phyloP scores from a whole-genome alignment of 2,329 filamentous ascomycete genomes.

The Penicillium verrucosum region DNA sequence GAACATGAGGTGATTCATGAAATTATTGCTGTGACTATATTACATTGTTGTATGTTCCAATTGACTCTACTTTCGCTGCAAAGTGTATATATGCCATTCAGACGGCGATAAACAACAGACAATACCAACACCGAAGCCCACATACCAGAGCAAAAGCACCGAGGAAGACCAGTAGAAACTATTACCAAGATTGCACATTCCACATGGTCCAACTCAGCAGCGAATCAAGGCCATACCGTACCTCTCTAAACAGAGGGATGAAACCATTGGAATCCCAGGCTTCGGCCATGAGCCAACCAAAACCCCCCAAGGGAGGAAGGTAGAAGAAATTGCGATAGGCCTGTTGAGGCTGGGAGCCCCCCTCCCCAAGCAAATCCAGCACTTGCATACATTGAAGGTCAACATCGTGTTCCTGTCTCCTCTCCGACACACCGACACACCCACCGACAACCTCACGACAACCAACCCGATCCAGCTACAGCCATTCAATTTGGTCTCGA shows the following conservation, averaged over 20 bases:
- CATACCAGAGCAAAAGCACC: background rate
- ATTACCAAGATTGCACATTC: slow-evolving; percentile 2
- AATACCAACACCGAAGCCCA: background rate
- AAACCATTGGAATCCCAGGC: slow-evolving; percentile 7
- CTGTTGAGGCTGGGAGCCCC: background rate
- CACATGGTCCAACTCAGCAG: background rate
- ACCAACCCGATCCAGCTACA: slow-evolving; percentile 12
- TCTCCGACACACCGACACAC: background rate
- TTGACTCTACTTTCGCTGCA: background rate
- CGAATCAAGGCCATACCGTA: background rate
- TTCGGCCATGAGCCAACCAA: background rate
- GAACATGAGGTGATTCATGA: too few relatives aligned
- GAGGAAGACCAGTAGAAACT: background rate
- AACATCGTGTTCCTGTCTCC: background rate
- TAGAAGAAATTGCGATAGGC: background rate
- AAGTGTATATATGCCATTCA: background rate
- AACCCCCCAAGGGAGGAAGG: slow-evolving; percentile 1
- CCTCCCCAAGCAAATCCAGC: background rate
- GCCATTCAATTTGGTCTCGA: slow-evolving; percentile 15
- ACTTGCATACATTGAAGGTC: background rate
- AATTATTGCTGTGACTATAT: too few relatives aligned
- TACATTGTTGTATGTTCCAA: background rate
- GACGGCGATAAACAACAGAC: background rate
- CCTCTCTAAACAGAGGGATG: slow-evolving; percentile 4
- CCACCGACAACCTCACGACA: background rate